phyloP scores from a whole-genome alignment of 306 rosid genomes.

The Trifolium dubium region DNA sequence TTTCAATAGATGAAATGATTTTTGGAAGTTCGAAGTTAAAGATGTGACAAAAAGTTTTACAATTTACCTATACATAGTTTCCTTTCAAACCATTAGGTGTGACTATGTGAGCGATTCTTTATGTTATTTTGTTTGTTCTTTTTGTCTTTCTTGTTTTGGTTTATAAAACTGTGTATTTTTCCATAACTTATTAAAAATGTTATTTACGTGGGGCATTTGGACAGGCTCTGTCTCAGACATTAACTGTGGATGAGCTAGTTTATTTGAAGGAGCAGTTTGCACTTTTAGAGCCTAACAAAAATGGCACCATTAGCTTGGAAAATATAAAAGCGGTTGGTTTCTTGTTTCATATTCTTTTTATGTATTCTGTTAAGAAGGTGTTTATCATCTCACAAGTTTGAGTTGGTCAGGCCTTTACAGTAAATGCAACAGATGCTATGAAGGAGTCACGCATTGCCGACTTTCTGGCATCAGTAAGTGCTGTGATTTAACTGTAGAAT shows the following conservation, averaged over 20 bases:
- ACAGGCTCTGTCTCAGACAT: slow-evolving; percentile 87
- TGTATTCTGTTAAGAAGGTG: slow-evolving; percentile 17
- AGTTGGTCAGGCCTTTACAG: slow-evolving; percentile 70
- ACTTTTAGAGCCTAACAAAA: slow-evolving; percentile 80
- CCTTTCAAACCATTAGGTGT: slow-evolving; percentile 10
- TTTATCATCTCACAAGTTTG: slow-evolving; percentile 43
- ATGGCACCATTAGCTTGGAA: slow-evolving; percentile 76
- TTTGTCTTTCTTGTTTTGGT: background rate
- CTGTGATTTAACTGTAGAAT: slow-evolving; percentile 10
- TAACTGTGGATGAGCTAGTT: slow-evolving; percentile 65
- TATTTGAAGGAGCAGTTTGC: slow-evolving; percentile 79
- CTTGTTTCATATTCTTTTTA: slow-evolving; percentile 39
- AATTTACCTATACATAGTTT: slow-evolving; percentile 12
- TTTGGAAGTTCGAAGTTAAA: slow-evolving; percentile 28
- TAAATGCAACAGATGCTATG: slow-evolving; percentile 85
- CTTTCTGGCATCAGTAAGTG: slow-evolving; percentile 75
- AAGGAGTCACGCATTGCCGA: slow-evolving; percentile 81
- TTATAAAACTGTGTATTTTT: slow-evolving; percentile 14
- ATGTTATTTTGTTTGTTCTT: slow-evolving; percentile 3
- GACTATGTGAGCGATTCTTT: slow-evolving; percentile 7
- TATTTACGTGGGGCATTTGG: slow-evolving; percentile 43
- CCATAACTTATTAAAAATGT: slow-evolving; percentile 20
- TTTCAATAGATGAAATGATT: slow-evolving; percentile 1
- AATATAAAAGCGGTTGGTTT: slow-evolving; percentile 81
- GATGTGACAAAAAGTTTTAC: slow-evolving; percentile 9